Evolutionary conservation across 768 basidiomycete species (phyloP), one percentile per base, ranked within the genome.

Genomic region (Leccinum aurantiacum): DNA sequence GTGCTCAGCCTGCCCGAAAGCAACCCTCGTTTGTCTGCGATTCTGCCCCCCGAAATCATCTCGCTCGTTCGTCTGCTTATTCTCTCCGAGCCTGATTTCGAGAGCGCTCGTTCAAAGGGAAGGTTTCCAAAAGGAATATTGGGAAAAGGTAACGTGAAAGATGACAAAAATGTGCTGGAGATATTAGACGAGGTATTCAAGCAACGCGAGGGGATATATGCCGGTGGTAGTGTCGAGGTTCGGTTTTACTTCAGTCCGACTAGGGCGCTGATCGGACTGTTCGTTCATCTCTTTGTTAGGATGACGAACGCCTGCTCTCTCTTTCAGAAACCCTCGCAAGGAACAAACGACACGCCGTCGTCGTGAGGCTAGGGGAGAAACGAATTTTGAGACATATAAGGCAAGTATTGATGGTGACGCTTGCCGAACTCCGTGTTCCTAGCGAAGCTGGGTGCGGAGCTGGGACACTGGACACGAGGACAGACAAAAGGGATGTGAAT

Each of bases 331-430:
- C 57, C n/a, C 68, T 83, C 2, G 57, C 78, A 4, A 58, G 76
- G 55, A 84, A 85, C 64, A 81, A 78, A 66, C 78, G 77, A 60
- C 78, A 86, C 59, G 93, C 93, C 1, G 69, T 88, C 8, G 75
- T 90, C 50, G 91, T 94, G 13, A 81, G 93, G 37, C 70, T 91
- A 10, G 90, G 91, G 4, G 93, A 95, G 76, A 93, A 93, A 75
- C 75, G 81, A 24, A 85, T 94, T 13, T 67, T 95, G 56, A 68
- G 66, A 3, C 65, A 63, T 1, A 60, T 73, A 0, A 64, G 76
- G 48, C 61, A 67, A 38, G 44, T n/a, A 15, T 29, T 71, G 7
- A 27, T 24, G 33, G 29, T 9, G 22, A 51, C 59, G 52, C 55
- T 63, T 52, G 46, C 59, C 9, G 62, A 64, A 35, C 38, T 63